These are phyloP conservation scores for Tubosaeta sp. DNA, from an alignment of 768 basidiomycete genomes.

Conservation along the genomic window DNA sequence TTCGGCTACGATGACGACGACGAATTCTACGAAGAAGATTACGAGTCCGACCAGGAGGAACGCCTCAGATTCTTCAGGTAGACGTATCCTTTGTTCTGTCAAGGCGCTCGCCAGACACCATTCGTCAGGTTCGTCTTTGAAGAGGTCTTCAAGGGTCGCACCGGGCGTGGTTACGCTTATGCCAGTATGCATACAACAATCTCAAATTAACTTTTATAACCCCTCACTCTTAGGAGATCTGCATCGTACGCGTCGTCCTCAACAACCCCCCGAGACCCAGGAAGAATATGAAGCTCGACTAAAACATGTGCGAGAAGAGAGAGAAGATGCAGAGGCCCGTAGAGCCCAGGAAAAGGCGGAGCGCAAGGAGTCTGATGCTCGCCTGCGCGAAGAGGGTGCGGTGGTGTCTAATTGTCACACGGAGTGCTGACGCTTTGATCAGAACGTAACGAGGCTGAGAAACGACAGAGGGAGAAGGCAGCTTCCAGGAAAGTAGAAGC, in stretches of 20 bases:
- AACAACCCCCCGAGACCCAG: conserved; percentile 38
- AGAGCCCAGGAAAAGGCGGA: conserved; percentile 40
- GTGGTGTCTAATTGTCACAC: conserved; percentile 3
- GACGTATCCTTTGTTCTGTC: neutral
- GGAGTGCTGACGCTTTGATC: conserved; percentile 11
- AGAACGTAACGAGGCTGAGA: conserved; percentile 53
- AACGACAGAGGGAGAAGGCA: conserved; percentile 52
- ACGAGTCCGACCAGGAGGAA: conserved; percentile 30
- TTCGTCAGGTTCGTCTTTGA: conserved; percentile 46
- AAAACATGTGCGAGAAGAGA: conserved; percentile 48
- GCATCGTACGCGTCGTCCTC: conserved; percentile 13
- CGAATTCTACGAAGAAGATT: conserved; percentile 29
- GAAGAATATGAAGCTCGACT: conserved; percentile 52
- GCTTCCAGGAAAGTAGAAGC: conserved; percentile 55
- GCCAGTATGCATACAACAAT: conserved; percentile 24
- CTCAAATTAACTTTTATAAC: conserved; percentile 7
- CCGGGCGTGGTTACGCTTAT: conserved; percentile 23
- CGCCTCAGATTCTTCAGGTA: conserved; percentile 46
- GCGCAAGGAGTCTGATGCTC: conserved; percentile 43
- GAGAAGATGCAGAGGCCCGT: conserved; percentile 50
- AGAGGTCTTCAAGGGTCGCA: conserved; percentile 38
- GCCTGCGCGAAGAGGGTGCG: conserved; percentile 50
- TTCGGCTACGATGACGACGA: conserved; percentile 28
- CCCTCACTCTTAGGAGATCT: conserved; percentile 14
- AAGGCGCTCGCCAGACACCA: conserved; percentile 2